Percentiles rank a stretch among this genome's conserved stretches.
Evolutionary conservation across 768 basidiomycete species (phyloP).

Genomic region (Lyophyllum atratum): DNA sequence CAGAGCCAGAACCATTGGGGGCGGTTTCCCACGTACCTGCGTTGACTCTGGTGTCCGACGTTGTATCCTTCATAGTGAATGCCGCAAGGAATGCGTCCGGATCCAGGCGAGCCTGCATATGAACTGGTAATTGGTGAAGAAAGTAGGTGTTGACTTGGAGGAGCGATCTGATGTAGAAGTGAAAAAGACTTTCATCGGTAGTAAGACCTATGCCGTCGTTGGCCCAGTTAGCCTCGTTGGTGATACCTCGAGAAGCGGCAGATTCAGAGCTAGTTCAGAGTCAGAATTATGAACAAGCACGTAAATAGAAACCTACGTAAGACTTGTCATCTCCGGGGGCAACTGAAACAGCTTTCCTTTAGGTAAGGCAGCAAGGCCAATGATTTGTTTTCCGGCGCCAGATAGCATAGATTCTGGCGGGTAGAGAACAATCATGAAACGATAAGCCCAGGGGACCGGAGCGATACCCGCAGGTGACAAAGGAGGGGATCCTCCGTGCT

Average conservation of each 20-base stretch:
- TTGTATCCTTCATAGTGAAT: not conserved
- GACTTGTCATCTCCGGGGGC: conserved; percentile 11
- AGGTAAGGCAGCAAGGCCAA: not conserved
- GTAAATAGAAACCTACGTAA: not conserved
- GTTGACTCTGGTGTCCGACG: not conserved
- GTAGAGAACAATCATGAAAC: conserved; percentile 12
- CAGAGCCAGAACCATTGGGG: not conserved
- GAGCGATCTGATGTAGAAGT: not conserved
- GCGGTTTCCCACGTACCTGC: not conserved
- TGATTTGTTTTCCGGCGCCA: not conserved
- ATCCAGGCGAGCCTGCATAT: not conserved
- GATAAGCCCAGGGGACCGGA: conserved; percentile 2
- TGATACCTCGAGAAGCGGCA: not conserved
- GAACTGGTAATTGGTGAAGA: not conserved
- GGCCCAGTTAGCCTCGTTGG: conserved; percentile 5
- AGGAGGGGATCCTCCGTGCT: conserved; percentile 17
- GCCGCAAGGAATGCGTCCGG: not conserved
- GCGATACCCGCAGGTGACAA: conserved; percentile 4
- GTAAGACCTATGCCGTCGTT: conserved; percentile 2
- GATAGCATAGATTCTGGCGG: conserved; percentile 14
- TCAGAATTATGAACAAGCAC: not conserved
- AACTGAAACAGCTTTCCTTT: not conserved
- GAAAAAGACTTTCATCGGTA: not conserved
- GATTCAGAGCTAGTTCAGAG: not conserved
- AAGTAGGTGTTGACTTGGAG: conserved; percentile 1